A percentile compares a stretch with the other conserved stretches of the same genome.
phyloP scores from a whole-genome alignment of 805 yeast genomes.

The Blastobotrys mokoenaii region DNA sequence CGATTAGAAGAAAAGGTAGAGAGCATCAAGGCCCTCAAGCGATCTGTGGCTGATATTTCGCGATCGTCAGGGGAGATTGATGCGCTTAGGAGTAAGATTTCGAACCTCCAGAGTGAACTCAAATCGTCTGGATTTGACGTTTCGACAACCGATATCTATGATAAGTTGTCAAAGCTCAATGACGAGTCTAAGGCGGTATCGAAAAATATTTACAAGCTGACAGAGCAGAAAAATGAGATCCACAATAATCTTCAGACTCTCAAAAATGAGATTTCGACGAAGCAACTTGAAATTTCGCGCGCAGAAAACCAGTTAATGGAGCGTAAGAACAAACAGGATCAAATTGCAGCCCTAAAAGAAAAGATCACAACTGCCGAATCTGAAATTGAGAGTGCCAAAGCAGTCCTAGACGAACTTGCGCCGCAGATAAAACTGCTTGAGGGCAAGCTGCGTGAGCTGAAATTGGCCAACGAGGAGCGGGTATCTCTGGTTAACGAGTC shows the following conservation, averaged over 20 bases:
- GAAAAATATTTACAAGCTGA: too few species aligned
- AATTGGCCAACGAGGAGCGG: neutral
- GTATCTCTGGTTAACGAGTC: neutral
- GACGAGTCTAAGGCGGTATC: too few species aligned
- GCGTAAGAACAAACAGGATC: slow-evolving; percentile 23
- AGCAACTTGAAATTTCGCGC: too few species aligned
- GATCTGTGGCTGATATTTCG: slow-evolving; percentile 23
- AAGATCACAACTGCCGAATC: slow-evolving; percentile 1
- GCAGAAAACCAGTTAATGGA: too few species aligned
- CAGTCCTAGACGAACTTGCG: neutral
- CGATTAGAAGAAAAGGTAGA: slow-evolving; percentile 1
- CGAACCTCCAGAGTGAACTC: slow-evolving; percentile 16
- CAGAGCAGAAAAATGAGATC: too few species aligned
- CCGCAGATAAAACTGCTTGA: slow-evolving; percentile 3
- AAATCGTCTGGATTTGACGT: too few species aligned
- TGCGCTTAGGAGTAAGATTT: slow-evolving; percentile 18
- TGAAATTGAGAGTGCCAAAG: neutral
- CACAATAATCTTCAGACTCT: too few species aligned
- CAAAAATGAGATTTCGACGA: too few species aligned
- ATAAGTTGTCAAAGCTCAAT: too few species aligned
- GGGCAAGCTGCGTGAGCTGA: slow-evolving; percentile 6
- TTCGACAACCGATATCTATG: too few species aligned
- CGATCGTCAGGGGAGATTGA: slow-evolving; percentile 23
- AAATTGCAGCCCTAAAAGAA: slow-evolving; percentile 5
- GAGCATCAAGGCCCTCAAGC: slow-evolving; percentile 21